Base-by-base conservation (phyloP, 352 stramenopile genomes). In the Phytopythium chamaehyphon region DNA sequence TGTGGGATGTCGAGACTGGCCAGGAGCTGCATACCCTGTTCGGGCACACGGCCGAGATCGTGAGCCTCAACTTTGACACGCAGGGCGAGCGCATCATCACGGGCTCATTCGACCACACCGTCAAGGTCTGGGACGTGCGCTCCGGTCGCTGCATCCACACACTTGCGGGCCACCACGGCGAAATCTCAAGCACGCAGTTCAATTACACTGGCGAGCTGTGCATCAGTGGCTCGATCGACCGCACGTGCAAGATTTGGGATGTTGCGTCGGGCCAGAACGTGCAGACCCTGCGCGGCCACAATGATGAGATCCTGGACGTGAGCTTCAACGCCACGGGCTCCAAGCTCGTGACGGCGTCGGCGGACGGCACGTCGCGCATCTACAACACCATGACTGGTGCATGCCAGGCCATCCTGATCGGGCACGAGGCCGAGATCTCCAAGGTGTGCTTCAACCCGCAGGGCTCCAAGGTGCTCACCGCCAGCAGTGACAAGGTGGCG, bases 371-470 rank as follows among this genome's bases (percentile, higher is more conserved):
- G 21, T 93, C 89, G 7, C 85, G 93, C 23, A 95, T 98, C 45
- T 98, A 97, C 76, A 98, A 98, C 59, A 97, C 91, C 21, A 96
- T 97, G 78, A 98, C 93, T n/a, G 90, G 91, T 15, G 89, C 86
- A 4, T 98, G 94, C 51, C 83, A 96, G 60, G 86, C 86, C 37
- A 98, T 98, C 54, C 59, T 98, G 8, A 98, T 97, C 54, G 93
- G 94, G 22, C 95, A 98, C 64, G 88, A 97, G 57, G 93, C 87
- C 15, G 93, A 98, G 68, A 98, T 98, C 59, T 97, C 86, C 26
- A 98, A 98, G 59, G 81, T 96, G 2, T 91, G 79, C 57, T 98
- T 98, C 63, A 98, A 98, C 56, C 91, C 91, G 5, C 93, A 98
- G 56, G 94, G 94, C n/a, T 96, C 83, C 26, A 93, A 96, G 38